Conservation (phyloP, 345 rosid genomes). For the Salix caprea region DNA sequence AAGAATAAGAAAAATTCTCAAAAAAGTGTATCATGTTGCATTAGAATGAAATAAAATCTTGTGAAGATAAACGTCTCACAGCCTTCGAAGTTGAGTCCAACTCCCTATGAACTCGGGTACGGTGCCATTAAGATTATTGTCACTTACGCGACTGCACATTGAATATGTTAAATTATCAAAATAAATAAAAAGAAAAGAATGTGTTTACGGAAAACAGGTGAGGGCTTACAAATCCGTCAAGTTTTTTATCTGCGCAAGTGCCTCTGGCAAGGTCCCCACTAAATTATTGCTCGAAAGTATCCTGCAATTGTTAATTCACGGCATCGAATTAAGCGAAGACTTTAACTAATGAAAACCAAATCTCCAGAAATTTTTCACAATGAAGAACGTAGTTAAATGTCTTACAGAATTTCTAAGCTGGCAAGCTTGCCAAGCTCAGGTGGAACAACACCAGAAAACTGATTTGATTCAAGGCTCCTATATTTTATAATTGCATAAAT, state of each 20-base stretch:
- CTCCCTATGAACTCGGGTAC: slow-evolving; percentile 15
- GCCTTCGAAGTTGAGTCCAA: slow-evolving; percentile 5
- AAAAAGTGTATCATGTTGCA: background rate
- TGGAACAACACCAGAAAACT: no score
- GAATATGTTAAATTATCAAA: background rate
- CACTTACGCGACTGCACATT: slow-evolving; percentile 19
- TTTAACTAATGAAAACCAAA: background rate
- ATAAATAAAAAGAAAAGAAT: background rate
- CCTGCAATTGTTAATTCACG: no score
- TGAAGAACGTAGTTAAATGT: no score
- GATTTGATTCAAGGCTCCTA: no score
- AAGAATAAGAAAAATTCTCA: no score
- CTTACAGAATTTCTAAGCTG: slow-evolving; percentile 5
- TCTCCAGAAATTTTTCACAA: no score
- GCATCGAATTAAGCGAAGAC: no score
- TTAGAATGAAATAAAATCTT: background rate
- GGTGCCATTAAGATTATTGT: slow-evolving; percentile 14
- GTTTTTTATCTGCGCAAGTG: background rate
- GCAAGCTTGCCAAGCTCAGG: no score
- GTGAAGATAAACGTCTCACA: slow-evolving; percentile 7
- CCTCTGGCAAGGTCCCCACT: no score
- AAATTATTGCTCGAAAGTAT: no score
- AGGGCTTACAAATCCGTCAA: background rate
- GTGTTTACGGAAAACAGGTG: background rate
- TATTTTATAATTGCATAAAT: background rate